Evolutionary conservation across 2,329 filamentous ascomycete species (phyloP).

Genomic region (Alternaria triticimaculans): DNA sequence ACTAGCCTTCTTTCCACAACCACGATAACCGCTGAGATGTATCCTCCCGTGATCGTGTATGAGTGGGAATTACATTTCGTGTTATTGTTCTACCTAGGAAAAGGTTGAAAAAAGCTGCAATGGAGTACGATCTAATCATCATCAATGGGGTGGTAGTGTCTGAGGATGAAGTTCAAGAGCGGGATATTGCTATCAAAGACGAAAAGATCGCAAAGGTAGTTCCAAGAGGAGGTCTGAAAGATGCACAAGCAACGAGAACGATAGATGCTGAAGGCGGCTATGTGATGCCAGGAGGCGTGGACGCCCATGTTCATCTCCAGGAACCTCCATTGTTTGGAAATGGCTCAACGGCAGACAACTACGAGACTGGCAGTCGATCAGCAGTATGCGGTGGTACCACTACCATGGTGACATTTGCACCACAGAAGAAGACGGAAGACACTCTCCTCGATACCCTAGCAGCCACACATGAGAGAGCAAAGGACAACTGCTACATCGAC

Average conservation of each 20-base stretch:
- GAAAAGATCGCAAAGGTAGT: conserved; percentile 50
- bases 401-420: conserved; percentile 58
- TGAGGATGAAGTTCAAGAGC: conserved; percentile 46
- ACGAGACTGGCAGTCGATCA: conserved; percentile 53
- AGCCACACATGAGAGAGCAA: conserved; percentile 53
- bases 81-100: background rate
- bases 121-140: conserved; percentile 49
- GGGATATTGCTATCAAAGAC: conserved; percentile 54
- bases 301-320: conserved; percentile 56
- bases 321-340: conserved; percentile 56
- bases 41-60: background rate
- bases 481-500: conserved; percentile 56
- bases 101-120: conserved; percentile 12
- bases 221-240: conserved; percentile 39
- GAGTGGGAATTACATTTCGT: background rate
- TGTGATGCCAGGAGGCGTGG: conserved; percentile 55
- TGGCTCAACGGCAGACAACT: conserved; percentile 49
- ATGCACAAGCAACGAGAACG: conserved; percentile 36
- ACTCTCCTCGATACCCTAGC: conserved; percentile 53
- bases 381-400: conserved; percentile 59
- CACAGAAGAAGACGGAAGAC: conserved; percentile 54
- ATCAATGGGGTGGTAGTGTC: conserved; percentile 54
- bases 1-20: conserved; percentile 18
- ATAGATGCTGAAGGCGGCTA: conserved; percentile 56
- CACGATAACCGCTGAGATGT: conserved; percentile 8